A percentile compares a stretch with the other conserved stretches of the same genome.
Conservation (phyloP, 768 basidiomycete genomes). For the Phlegmacium glaucopus region DNA sequence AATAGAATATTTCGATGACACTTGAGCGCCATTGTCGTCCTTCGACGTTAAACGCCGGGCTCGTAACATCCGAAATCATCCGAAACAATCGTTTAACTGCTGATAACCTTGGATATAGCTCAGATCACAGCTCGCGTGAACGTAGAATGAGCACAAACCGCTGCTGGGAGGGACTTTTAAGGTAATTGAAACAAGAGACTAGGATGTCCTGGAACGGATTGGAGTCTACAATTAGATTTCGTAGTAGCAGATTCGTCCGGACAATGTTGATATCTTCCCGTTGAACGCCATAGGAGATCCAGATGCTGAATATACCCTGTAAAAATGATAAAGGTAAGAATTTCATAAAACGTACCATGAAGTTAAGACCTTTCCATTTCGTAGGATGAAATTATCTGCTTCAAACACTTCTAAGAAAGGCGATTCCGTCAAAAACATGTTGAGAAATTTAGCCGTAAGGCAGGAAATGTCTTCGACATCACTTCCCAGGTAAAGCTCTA, state of each 20-base stretch:
- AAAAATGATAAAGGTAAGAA: background rate
- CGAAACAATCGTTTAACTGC: constrained; percentile 57
- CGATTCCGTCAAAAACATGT: constrained; percentile 56
- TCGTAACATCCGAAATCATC: constrained; percentile 63
- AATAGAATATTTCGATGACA: constrained; percentile 53
- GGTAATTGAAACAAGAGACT: constrained; percentile 32
- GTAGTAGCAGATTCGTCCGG: constrained; percentile 54
- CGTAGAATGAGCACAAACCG: constrained; percentile 35
- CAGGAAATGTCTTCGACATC: constrained; percentile 47
- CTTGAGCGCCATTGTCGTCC: constrained; percentile 67
- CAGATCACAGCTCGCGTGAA: background rate
- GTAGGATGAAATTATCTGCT: constrained; percentile 69
- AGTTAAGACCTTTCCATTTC: constrained; percentile 55
- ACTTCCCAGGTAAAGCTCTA: constrained; percentile 48
- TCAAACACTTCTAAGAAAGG: constrained; percentile 63
- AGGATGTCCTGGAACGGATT: constrained; percentile 58
- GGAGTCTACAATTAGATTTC: constrained; percentile 58
- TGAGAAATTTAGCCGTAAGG: constrained; percentile 59
- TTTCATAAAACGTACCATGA: constrained; percentile 43
- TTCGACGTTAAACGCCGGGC: constrained; percentile 56
- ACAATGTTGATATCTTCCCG: constrained; percentile 48
- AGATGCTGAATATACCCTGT: constrained; percentile 41
- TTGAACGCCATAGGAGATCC: constrained; percentile 68
- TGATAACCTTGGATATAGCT: constrained; percentile 37
- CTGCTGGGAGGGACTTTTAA: constrained; percentile 40